Percentiles rank a stretch among this genome's conserved stretches.
phyloP scores from a whole-genome alignment of 2,329 filamentous ascomycete species.

The Arachnomyces sp. region DNA sequence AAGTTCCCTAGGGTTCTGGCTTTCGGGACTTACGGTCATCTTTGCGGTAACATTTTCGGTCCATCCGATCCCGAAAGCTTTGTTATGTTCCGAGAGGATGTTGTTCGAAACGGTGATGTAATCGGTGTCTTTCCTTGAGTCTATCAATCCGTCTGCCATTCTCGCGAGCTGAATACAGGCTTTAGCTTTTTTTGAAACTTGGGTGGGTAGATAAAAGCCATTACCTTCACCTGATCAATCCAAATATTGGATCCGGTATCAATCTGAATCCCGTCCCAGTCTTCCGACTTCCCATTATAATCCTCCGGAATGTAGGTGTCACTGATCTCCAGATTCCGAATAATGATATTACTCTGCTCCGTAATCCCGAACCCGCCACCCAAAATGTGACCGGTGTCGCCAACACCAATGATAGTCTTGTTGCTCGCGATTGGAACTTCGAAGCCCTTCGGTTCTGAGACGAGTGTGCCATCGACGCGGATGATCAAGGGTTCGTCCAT shows the following conservation, averaged over 20 bases:
- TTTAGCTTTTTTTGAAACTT: slow-evolving; percentile 2
- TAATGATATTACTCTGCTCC: slow-evolving; percentile 15
- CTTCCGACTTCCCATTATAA: slow-evolving; percentile 13
- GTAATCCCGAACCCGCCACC: slow-evolving; percentile 16
- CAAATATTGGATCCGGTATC: slow-evolving; percentile 17
- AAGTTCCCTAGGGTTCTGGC: neutral
- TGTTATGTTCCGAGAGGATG: slow-evolving; percentile 18
- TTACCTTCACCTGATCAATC: slow-evolving; percentile 17
- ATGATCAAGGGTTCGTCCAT: slow-evolving; percentile 15
- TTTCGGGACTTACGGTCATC: slow-evolving; percentile 8
- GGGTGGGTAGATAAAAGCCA: too few species aligned
- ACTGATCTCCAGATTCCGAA: slow-evolving; percentile 16
- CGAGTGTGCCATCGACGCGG: slow-evolving; percentile 12
- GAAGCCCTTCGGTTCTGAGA: slow-evolving; percentile 13
- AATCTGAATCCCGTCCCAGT: slow-evolving; percentile 19
- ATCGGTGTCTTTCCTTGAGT: slow-evolving; percentile 17
- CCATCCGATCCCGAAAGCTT: slow-evolving; percentile 20
- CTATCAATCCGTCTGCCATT: slow-evolving; percentile 17
- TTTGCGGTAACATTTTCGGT: slow-evolving; percentile 16
- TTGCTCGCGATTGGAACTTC: slow-evolving; percentile 15
- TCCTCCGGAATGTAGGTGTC: slow-evolving; percentile 8
- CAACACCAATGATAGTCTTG: slow-evolving; percentile 20
- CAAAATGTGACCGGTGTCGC: slow-evolving; percentile 2
- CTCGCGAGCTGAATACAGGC: neutral
- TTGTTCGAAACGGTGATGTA: slow-evolving; percentile 17